Percentiles rank a stretch among this genome's conserved stretches.
Conservation (phyloP, 2,329 filamentous ascomycete genomes). For the Tolypocladium nubicola region DNA sequence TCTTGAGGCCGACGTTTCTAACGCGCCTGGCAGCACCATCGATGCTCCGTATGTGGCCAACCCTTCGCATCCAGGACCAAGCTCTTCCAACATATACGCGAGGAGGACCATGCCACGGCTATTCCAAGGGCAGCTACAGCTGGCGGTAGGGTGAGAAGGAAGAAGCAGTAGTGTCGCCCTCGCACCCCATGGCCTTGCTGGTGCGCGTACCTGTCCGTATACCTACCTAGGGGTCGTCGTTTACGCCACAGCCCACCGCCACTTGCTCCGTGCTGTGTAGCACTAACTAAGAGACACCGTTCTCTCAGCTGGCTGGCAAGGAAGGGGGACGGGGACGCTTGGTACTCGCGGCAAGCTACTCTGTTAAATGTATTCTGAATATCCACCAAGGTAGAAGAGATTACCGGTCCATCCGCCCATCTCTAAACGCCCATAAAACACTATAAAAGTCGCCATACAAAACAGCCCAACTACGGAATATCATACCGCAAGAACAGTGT, state of each 20-base stretch:
- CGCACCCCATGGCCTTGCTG: not conserved
- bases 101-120: slow-evolving; percentile 52
- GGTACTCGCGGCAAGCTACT: not conserved
- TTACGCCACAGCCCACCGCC: not conserved
- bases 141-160: slow-evolving; percentile 20
- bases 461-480: not conserved
- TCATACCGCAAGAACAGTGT: slow-evolving; percentile 23
- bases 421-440: not conserved
- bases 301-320: not conserved
- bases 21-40: slow-evolving; percentile 18
- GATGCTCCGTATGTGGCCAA: slow-evolving; percentile 33
- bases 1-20: not conserved
- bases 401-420: not conserved
- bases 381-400: not conserved
- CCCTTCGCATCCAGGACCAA: slow-evolving; percentile 52
- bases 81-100: slow-evolving; percentile 63
- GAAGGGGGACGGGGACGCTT: not conserved
- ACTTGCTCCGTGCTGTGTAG: not conserved
- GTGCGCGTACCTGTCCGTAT: not conserved
- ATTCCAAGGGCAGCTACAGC: slow-evolving; percentile 12
- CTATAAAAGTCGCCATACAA: not conserved
- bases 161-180: slow-evolving; percentile 13
- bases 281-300: not conserved
- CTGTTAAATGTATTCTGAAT: not conserved
- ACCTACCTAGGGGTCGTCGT: not conserved